These are phyloP conservation scores for Zangia roseola DNA, from an alignment of 768 basidiomycete species.

Conservation along the genomic window DNA sequence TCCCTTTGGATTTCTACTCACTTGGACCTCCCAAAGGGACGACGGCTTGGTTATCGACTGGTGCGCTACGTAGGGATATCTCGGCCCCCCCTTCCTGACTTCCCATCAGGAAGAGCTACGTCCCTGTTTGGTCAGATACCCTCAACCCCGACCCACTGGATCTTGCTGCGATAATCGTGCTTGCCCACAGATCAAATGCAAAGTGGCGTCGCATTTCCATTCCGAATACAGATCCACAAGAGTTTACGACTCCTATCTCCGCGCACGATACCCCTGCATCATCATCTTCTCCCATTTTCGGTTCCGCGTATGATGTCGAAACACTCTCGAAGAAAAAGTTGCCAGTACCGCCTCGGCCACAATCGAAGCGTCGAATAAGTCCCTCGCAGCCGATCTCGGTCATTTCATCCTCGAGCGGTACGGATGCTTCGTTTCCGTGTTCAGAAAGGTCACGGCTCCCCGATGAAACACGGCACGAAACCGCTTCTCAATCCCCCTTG, in stretches of 20 bases:
- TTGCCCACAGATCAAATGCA: conserved; percentile 27
- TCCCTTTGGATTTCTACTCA: neutral
- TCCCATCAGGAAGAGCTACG: conserved; percentile 25
- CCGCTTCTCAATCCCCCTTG: neutral
- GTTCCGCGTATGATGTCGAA: neutral
- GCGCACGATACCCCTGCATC: neutral
- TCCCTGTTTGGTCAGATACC: conserved; percentile 34
- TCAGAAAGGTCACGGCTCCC: neutral
- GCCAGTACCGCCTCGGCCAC: conserved; percentile 21
- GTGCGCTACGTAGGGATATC: conserved; percentile 7
- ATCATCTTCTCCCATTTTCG: neutral
- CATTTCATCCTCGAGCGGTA: neutral
- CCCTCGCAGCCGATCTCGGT: neutral
- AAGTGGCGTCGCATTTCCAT: conserved; percentile 2
- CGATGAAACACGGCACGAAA: conserved; percentile 4
- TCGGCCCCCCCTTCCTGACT: neutral
- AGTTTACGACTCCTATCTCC: neutral
- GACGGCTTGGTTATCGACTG: conserved; percentile 33
- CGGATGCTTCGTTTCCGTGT: neutral
- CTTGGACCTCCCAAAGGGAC: conserved; percentile 10
- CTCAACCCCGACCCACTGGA: conserved; percentile 24
- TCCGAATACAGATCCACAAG: neutral
- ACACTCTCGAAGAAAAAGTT: conserved; percentile 11
- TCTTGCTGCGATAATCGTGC: conserved; percentile 28
- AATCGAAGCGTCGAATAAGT: conserved; percentile 7